phyloP scores from a whole-genome alignment of 805 yeast species.

The Candida alai region DNA sequence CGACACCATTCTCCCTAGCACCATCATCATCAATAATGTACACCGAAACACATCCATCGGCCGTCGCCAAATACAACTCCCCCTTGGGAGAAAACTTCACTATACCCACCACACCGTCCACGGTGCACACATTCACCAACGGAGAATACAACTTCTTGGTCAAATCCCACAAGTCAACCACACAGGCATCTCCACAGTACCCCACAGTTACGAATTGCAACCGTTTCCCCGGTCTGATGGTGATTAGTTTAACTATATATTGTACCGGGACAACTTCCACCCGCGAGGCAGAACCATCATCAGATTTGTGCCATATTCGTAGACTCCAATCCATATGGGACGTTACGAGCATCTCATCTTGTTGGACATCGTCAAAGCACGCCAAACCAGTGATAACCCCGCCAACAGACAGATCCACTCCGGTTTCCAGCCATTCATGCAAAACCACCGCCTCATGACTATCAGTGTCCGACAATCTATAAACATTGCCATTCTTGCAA shows the following conservation, averaged over 20 bases:
- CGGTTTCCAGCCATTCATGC: too few relatives aligned
- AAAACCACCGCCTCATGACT: not conserved
- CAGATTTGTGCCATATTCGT: slow-evolving; percentile 18
- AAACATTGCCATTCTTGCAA: slow-evolving; percentile 5
- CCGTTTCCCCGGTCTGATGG: slow-evolving; percentile 15
- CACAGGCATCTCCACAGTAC: slow-evolving; percentile 9
- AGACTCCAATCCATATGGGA: slow-evolving; percentile 23
- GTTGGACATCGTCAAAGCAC: not conserved
- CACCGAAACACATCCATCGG: slow-evolving; percentile 14
- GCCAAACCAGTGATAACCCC: not conserved
- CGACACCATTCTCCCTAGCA: not conserved
- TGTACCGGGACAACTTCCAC: slow-evolving; percentile 16
- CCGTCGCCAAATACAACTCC: slow-evolving; percentile 18
- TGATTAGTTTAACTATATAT: slow-evolving; percentile 16
- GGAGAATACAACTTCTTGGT: slow-evolving; percentile 16
- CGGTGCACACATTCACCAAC: slow-evolving; percentile 10
- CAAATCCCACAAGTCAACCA: slow-evolving; percentile 31
- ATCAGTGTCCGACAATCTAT: not conserved
- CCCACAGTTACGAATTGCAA: slow-evolving; percentile 27
- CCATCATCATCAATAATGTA: not conserved
- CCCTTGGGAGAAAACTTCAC: slow-evolving; percentile 21
- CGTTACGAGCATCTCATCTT: slow-evolving; percentile 11
- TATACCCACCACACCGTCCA: slow-evolving; percentile 6
- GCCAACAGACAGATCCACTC: not conserved
- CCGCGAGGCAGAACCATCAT: slow-evolving; percentile 10